Evolutionary conservation across 1,284 basidiomycete species (phyloP), one percentile per base, ranked within the genome.

Genomic region (Cystobasidium slooffiae): DNA sequence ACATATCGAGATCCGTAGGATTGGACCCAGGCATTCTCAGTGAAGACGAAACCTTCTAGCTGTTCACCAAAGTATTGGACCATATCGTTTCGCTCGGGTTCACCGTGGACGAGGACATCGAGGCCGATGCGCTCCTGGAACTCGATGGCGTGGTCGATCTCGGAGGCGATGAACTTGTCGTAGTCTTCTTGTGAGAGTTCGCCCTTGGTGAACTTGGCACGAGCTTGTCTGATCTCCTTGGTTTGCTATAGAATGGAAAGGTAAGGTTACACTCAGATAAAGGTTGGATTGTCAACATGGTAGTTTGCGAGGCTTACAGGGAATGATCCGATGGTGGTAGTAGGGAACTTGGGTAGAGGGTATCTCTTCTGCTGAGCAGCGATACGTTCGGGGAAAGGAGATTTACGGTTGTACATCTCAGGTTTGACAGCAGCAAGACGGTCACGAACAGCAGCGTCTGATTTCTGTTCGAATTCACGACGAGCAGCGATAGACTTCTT

Each of bases 11-110:
- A 93, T 75, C 92, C 93, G 83, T 96, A 99, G 84, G 93, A 97
- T 87, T 99, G 97, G 51, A 99, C 97, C 97, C 97, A 99, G 75
- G 89, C 97, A 81, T 97, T 95, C 86, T 98, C 93, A 76, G 94
- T 97, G 85, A 97, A 97, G 84, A 92, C 93, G 83, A 99, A 98
- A 80, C 97, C 97, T 77, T 89, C 87, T 80, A 99, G 87, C 82
- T 90, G 92, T 86, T 99, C 97, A 82, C 97, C 97, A 81, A 99
- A 99, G 90, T 99, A 99, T 86, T 80, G 80, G 53, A 79, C 83
- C 84, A 84, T 84, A 79, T 84, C 84, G 80, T 84, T 84, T 70
- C 84, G 81, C 80, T 84, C 84, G 49, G 97, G 92, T 86, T 99
- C 97, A 82, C 97, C 97, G 86, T 99, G 97, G 79, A 99, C 97